Conservation (phyloP, 2,329 filamentous ascomycete genomes). For the Niveomyces coronatus region DNA sequence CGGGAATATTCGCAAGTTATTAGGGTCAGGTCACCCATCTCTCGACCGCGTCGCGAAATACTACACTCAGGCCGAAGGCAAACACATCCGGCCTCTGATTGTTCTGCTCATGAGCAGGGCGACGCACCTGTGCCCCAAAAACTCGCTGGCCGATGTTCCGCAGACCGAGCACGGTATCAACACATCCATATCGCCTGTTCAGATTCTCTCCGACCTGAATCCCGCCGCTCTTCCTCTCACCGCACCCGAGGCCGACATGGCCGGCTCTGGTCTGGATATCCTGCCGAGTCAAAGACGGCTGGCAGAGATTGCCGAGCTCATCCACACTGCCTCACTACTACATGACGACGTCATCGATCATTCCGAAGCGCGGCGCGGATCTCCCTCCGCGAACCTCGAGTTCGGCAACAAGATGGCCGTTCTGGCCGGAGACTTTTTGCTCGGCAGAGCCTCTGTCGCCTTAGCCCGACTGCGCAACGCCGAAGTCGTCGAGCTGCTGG, state of each 20-base stretch:
- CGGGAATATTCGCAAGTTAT: constrained; percentile 83
- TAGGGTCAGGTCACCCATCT: constrained; percentile 88
- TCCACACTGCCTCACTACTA: constrained; percentile 90
- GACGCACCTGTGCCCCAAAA: constrained; percentile 66
- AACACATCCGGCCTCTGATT: constrained; percentile 89
- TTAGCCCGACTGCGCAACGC: constrained; percentile 82
- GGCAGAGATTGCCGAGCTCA: constrained; percentile 93
- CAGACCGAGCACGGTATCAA: constrained; percentile 40
- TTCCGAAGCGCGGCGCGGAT: constrained; percentile 72
- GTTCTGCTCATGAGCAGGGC: constrained; percentile 95
- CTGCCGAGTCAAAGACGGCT: constrained; percentile 86
- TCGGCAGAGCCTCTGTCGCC: constrained; percentile 87
- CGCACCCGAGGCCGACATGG: constrained; percentile 26
- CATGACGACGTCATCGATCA: constrained; percentile 98
- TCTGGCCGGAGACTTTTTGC: constrained; percentile 88
- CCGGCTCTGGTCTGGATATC: constrained; percentile 50
- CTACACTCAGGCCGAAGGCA: constrained; percentile 93
- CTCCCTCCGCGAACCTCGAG: constrained; percentile 81
- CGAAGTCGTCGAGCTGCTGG: constrained; percentile 87
- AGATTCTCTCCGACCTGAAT: constrained; percentile 69
- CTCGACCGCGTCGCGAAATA: constrained; percentile 95
- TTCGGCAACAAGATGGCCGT: constrained; percentile 99
- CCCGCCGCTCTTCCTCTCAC: constrained; percentile 45
- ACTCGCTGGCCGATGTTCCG: constrained; percentile 24
- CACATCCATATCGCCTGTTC: constrained; percentile 42